Conservation (phyloP, 2,329 filamentous ascomycete genomes). For the Pyricularia sp. region DNA sequence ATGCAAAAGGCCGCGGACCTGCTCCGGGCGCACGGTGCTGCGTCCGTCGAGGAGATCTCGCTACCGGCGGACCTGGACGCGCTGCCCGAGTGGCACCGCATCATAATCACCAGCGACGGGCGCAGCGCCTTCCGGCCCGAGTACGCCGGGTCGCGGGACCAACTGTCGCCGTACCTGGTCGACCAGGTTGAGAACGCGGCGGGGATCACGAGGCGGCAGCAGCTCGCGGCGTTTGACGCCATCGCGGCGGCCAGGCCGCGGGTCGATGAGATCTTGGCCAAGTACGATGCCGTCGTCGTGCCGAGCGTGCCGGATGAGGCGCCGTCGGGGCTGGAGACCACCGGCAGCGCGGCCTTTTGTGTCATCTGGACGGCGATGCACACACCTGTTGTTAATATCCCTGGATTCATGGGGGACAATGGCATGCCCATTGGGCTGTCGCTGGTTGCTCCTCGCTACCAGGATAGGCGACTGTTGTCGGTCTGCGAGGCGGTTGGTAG, state of each 20-base stretch:
- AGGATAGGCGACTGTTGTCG: conserved; percentile 30
- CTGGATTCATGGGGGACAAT: conserved; percentile 48
- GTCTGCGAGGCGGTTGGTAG: conserved; percentile 12
- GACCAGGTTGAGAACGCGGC: conserved; percentile 40
- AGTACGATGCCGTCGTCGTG: conserved; percentile 45
- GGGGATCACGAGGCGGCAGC: conserved; percentile 31
- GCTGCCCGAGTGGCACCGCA: conserved; percentile 41
- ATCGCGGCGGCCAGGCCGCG: conserved; percentile 42
- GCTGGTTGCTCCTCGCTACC: conserved; percentile 35
- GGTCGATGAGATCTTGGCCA: conserved; percentile 39
- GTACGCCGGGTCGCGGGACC: conserved; percentile 34
- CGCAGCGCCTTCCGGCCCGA: conserved; percentile 43
- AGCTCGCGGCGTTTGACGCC: conserved; percentile 45
- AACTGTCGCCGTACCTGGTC: conserved; percentile 33
- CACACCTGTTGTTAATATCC: conserved; percentile 53
- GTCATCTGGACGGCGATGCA: conserved; percentile 47
- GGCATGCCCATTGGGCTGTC: conserved; percentile 52
- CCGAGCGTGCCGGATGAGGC: conserved; percentile 53
- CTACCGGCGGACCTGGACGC: conserved; percentile 38
- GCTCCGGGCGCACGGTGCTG: conserved; percentile 36
- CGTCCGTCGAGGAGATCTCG: conserved; percentile 41
- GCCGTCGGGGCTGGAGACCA: conserved; percentile 40
- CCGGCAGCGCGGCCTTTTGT: conserved; percentile 44
- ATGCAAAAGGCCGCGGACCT: conserved; percentile 29
- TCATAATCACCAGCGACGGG: conserved; percentile 42